phyloP scores from a whole-genome alignment of 2,329 filamentous ascomycete species.

The Colletotrichum cereale region DNA sequence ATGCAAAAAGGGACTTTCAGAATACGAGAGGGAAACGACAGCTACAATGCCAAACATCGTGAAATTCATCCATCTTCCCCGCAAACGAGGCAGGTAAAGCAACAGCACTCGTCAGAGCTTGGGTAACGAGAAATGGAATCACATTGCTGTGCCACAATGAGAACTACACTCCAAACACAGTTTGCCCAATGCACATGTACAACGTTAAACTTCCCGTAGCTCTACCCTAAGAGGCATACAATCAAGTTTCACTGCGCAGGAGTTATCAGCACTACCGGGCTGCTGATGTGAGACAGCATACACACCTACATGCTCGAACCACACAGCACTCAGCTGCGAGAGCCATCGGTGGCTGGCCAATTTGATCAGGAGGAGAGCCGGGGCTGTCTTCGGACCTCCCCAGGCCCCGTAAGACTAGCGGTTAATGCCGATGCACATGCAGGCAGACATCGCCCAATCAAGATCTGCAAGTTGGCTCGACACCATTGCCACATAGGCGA shows the following conservation, averaged over 20 bases:
- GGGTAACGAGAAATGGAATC: background rate
- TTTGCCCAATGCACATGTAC: too few species aligned
- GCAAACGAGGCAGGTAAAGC: background rate
- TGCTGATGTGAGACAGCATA: background rate
- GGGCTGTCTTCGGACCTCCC: slow-evolving; percentile 21
- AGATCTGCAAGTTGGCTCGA: slow-evolving; percentile 1
- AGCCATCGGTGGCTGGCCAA: background rate
- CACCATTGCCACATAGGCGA: background rate
- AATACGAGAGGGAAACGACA: too few species aligned
- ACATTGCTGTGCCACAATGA: background rate
- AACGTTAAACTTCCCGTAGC: too few species aligned
- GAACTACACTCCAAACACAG: background rate
- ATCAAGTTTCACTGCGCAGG: background rate
- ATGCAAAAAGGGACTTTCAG: background rate
- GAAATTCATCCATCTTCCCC: too few species aligned
- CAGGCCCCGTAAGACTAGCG: background rate
- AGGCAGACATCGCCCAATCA: too few species aligned
- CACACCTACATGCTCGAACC: background rate
- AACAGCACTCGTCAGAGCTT: background rate
- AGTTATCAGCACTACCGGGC: background rate
- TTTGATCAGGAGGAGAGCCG: background rate
- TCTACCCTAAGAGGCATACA: background rate
- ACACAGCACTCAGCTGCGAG: background rate
- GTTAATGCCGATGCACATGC: background rate
- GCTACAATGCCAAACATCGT: too few species aligned